Evolutionary conservation across 225 moss, liverwort and hornwort species (phyloP), one percentile per base, ranked within the genome.

Genomic region (Pseudisothecium myosuroides): DNA sequence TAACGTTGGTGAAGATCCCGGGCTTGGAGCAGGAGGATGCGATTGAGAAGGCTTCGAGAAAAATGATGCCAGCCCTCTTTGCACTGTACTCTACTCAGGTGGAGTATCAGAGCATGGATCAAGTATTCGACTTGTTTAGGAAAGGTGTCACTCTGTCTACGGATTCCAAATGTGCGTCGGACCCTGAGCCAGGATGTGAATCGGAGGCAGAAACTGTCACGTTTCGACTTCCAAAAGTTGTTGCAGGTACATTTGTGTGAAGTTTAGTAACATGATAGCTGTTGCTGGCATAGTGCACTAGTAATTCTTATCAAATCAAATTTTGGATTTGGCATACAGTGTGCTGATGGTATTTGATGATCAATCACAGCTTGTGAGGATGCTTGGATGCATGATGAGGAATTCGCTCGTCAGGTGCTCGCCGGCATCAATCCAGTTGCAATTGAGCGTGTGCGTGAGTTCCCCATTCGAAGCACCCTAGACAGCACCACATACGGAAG

Each of bases 351-450:
- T 27, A 50, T 45, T 52, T 74, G 39, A 22, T 81, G 60, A 47
- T 61, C 17, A 37, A 83, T 49, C 77, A 81, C 95, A 97, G 96
- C 91, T 90, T 85, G 88, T 77, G 91, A 93, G 89, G 85, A 93
- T 83, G 95, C 96, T 20, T 97, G 95, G 96, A 93, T 88, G 84
- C 92, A 92, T 20, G 97, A 97, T 27, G 94, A 93, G 67, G 96
- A 96, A 80, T 97, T 96, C 89, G 95, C 92, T 32, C 96, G 95
- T 43, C 94, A 97, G 83, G 54, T 92, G 90, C 88, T 97, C 43
- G 94, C 97, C 15, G 97, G 97, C 52, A 91, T 94, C 88, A 95
- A 97, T 72, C 97, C 97, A 15, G 91, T 91, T 58, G 91, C 89
- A 43, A 93, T 96, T 61, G 94, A 95, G 91, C 85, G 95, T 50